These are phyloP conservation scores for Pyricularia pennisetigena DNA, from an alignment of 2,329 filamentous ascomycete genomes.

Conservation along the genomic window DNA sequence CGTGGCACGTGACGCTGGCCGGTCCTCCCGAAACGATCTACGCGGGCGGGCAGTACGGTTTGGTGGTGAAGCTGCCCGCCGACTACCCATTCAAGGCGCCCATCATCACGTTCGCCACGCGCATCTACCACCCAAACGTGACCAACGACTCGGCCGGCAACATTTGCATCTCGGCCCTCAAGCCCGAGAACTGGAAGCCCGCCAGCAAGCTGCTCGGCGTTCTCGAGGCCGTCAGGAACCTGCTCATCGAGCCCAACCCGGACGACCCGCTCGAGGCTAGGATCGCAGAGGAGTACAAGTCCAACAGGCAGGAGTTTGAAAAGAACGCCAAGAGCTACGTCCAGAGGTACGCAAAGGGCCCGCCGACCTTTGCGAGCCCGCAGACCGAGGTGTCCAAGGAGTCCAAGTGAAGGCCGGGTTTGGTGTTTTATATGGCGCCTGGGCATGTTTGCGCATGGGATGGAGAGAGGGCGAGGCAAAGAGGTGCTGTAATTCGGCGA, in stretches of 20 bases:
- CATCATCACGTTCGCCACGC: constrained; percentile 68
- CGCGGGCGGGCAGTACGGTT: constrained; percentile 61
- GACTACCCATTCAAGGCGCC: constrained; percentile 91
- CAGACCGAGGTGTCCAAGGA: not conserved
- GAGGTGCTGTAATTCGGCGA: not conserved
- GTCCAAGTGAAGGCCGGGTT: not conserved
- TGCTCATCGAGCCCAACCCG: constrained; percentile 73
- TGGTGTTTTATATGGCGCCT: not conserved
- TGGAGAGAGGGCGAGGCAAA: not conserved
- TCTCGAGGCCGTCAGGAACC: constrained; percentile 63
- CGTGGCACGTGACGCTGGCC: constrained; percentile 38
- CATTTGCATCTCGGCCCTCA: constrained; percentile 79
- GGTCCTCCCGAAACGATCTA: constrained; percentile 37
- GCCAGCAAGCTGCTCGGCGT: constrained; percentile 67
- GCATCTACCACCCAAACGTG: constrained; percentile 93
- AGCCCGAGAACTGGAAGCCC: constrained; percentile 87
- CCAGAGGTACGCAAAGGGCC: constrained; percentile 54
- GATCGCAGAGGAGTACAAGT: constrained; percentile 77
- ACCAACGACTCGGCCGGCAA: constrained; percentile 76
- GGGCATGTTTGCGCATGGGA: not conserved
- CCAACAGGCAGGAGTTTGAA: constrained; percentile 58
- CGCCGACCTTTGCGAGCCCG: constrained; percentile 21
- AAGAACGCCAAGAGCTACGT: constrained; percentile 69
- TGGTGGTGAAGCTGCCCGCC: constrained; percentile 62
- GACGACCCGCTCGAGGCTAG: constrained; percentile 82